Evolutionary conservation across 1,139 yeast genomes (phyloP).

Genomic region (Schwanniomyces etchellsii): DNA sequence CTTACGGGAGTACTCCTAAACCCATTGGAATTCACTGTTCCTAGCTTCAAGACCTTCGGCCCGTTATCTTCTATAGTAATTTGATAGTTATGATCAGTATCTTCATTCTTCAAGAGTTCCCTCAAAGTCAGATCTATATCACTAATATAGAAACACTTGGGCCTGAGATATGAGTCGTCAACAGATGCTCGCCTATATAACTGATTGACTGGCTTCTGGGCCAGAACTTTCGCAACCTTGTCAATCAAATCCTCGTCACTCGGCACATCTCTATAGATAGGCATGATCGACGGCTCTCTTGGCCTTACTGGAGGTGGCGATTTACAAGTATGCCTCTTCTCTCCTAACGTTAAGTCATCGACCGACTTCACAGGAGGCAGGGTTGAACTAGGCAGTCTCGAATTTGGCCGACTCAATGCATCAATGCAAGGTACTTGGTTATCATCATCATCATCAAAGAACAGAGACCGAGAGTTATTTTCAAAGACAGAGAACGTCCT

Average conservation of each 20-base stretch:
- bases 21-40: conserved; percentile 83
- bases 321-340: conserved; percentile 5
- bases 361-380: conserved; percentile 2
- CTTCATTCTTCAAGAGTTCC: conserved; percentile 70
- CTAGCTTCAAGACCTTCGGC: conserved; percentile 80
- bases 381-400: no score
- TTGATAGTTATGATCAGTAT: conserved; percentile 80
- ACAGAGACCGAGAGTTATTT: conserved; percentile 11
- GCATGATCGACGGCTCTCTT: conserved; percentile 31
- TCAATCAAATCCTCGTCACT: background rate
- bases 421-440: background rate
- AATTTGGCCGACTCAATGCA: background rate
- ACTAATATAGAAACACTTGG: conserved; percentile 61
- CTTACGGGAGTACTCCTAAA: conserved; percentile 66
- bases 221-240: background rate
- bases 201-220: conserved; percentile 6
- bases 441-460: conserved; percentile 5
- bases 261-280: conserved; percentile 19
- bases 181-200: conserved; percentile 55
- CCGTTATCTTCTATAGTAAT: conserved; percentile 91
- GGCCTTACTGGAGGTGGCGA: background rate
- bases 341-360: conserved; percentile 1
- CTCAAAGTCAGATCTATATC: conserved; percentile 72
- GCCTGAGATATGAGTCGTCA: conserved; percentile 46
- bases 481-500: conserved; percentile 49